phyloP scores from a whole-genome alignment of 1,284 basidiomycete species.

The Sanghuangporus sanghuang region DNA sequence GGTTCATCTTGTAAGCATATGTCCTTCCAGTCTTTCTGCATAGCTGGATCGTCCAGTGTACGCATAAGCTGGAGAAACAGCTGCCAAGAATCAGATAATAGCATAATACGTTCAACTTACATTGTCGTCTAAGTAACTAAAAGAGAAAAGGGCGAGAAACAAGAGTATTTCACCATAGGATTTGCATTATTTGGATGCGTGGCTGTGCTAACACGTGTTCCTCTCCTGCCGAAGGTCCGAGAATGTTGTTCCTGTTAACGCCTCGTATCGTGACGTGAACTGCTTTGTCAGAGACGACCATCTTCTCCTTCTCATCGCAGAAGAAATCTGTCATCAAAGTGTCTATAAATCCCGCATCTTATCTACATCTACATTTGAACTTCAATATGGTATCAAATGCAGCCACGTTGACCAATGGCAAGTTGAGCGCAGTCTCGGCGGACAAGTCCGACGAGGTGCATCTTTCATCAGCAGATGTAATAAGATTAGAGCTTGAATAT shows the following conservation, averaged over 20 bases:
- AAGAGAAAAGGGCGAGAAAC: too few species aligned
- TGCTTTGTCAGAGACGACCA: neutral
- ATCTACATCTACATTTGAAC: neutral
- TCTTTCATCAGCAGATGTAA: constrained; percentile 61
- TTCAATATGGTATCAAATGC: constrained; percentile 3
- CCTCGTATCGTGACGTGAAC: neutral
- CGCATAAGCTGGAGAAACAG: too few species aligned
- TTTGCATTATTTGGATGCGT: too few species aligned
- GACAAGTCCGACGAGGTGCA: constrained; percentile 15
- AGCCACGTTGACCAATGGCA: neutral
- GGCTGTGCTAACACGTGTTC: neutral
- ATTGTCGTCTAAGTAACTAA: too few species aligned
- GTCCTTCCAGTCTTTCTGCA: too few species aligned
- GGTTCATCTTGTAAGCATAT: too few species aligned
- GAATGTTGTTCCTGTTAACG: neutral
- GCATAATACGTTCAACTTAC: too few species aligned
- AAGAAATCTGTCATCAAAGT: neutral
- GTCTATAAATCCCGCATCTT: neutral
- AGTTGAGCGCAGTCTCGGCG: constrained; percentile 2
- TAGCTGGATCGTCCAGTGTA: too few species aligned
- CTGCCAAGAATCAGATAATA: too few species aligned
- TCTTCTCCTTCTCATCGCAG: neutral
- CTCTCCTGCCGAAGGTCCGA: neutral
- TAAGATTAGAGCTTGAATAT: constrained; percentile 78
- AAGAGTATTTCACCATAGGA: too few species aligned